Evolutionary conservation across 1,284 basidiomycete genomes (phyloP), one percentile per base, ranked within the genome.

Genomic region (Sporisorium reilianum): DNA sequence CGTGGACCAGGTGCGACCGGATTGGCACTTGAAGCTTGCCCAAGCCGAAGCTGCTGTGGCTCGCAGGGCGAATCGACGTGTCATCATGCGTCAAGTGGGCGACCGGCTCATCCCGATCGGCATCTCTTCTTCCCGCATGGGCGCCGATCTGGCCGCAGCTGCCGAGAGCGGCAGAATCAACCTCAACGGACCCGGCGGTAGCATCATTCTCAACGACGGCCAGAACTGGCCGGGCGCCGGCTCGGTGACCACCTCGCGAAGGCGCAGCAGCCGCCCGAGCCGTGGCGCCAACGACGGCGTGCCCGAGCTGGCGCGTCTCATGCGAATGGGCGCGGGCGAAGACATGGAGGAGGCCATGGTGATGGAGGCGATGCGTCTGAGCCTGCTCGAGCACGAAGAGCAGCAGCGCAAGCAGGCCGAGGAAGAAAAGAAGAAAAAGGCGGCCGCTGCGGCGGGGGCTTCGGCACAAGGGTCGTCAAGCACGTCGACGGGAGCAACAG

Each of bases 11-110:
- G 78, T 84, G n/a, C 77, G 82, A 26, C 82, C 83, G 3, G 75
- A 83, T 52, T 84, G 81, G 81, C 55, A 82, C 22, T 54, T 58
- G 30, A 83, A 81, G 62, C 71, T 84, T 12, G 62, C 75, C 1
- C 59, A 68, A 30, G 83, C 82, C 8, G 71, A 80, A 41, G 80
- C 77, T 5, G 68, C 78, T 3, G 71, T 79, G 26, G 77, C 76
- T 16, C 69, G 81, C 40, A 67, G 81, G 18, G 96, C 97, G 18
- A 96, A 97, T 81, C 89, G 96, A 77, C 89, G 97, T 38, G 97
- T 99, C 82, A 93, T 99, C 60, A 98, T 99, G 94, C 91, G 97
- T 48, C 95, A 98, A 85, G 94, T 98, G 23, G 97, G 97, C 48
- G 97, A 98, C 85, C 90, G 95, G 18, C 90, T 99, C 48, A 93